Evolutionary conservation across 371 early-diverging fungal genomes (phyloP), one percentile per base, ranked within the genome.

Genomic region (Saksenaea oblongispora): DNA sequence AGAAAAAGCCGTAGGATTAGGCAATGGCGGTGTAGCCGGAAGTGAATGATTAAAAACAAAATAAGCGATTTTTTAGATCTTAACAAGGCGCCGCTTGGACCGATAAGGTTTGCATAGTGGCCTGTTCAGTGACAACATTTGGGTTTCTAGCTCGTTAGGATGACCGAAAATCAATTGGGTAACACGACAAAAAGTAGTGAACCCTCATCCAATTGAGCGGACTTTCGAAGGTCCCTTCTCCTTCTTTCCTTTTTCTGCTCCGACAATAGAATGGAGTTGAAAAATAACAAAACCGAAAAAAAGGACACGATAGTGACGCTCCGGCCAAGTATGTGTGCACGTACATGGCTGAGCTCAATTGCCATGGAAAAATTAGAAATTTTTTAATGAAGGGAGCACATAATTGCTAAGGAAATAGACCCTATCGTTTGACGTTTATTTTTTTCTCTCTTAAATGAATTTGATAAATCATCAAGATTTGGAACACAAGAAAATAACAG

Each of bases 1-100:
- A 7, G 79, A 83, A 64, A 78, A 83, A 47, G 82, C 77, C 1
- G 71, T 80, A 24, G 79, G 78, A 0, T 37, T 84, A n/a, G 67
- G 73, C 14, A 71, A 75, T 59, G 76, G 80, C 11, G 74, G 81
- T 42, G 72, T 80, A n/a, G 76, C 75, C 41, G 72, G 74, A 17
- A 76, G 82, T 51, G 71, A 69, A 54, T 76, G 34, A 62, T 39
- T 3, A 41, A 41, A 41, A 17, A 41, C 14, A 22, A 27, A 11
- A 35, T 10, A 24, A n/a, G 9, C 31, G 10, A n/a, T 26, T 59
- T 34, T 5, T 26, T 47, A 5, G n/a, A 7, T 47, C n/a, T 0
- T 41, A 41, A 41, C 42, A 17, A 41, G 18, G 11, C 39, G 11
- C 39, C 39, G 39, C 39, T n/a, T 39, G 15, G 10, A 22, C 51